These are phyloP conservation scores for Cryphonectria naterciae DNA, from an alignment of 2,329 filamentous ascomycete species.

Conservation along the genomic window DNA sequence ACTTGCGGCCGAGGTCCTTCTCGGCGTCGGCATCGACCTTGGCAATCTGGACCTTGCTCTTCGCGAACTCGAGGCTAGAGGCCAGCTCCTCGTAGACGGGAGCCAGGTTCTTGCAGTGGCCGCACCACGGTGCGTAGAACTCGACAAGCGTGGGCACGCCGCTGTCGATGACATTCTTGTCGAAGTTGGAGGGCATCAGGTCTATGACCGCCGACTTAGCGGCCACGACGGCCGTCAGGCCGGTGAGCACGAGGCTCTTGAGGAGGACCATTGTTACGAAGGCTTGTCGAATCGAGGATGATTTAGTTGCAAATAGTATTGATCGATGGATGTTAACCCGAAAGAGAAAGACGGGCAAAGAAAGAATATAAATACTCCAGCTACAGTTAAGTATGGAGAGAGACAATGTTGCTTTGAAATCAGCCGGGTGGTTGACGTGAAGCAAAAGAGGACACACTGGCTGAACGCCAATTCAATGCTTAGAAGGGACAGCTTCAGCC, in stretches of 20 bases:
- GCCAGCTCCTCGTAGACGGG: conserved; percentile 94
- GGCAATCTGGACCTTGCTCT: conserved; percentile 78
- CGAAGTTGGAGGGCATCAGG: conserved; percentile 88
- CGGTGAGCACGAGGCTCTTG: conserved; percentile 63
- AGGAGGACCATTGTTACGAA: conserved; percentile 54
- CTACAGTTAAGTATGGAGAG: conserved; percentile 7
- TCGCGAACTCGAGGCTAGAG: conserved; percentile 70
- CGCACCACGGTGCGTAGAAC: conserved; percentile 99
- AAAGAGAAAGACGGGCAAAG: conserved; percentile 4
- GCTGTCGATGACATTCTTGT: conserved; percentile 83
- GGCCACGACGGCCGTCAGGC: conserved; percentile 58
- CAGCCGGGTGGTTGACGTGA: conserved; percentile 26
- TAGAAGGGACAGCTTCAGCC: conserved; percentile 7
- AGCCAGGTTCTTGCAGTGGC: conserved; percentile 97
- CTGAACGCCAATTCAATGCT: conserved; percentile 4
- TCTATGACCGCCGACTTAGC: conserved; percentile 87
- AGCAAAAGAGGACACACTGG: conserved; percentile 28
- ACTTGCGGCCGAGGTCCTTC: conserved; percentile 80
- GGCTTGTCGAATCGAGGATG: conserved; percentile 9
- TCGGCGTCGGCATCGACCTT: conserved; percentile 96
- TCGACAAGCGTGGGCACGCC: conserved; percentile 96
- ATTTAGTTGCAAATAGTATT: background rate
- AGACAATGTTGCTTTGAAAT: conserved; percentile 42
- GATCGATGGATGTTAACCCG: conserved; percentile 10
- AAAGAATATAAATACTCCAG: conserved; percentile 14